Evolutionary conservation across 2,329 filamentous ascomycete genomes (phyloP).

Genomic region (Exophiala alcalophila): DNA sequence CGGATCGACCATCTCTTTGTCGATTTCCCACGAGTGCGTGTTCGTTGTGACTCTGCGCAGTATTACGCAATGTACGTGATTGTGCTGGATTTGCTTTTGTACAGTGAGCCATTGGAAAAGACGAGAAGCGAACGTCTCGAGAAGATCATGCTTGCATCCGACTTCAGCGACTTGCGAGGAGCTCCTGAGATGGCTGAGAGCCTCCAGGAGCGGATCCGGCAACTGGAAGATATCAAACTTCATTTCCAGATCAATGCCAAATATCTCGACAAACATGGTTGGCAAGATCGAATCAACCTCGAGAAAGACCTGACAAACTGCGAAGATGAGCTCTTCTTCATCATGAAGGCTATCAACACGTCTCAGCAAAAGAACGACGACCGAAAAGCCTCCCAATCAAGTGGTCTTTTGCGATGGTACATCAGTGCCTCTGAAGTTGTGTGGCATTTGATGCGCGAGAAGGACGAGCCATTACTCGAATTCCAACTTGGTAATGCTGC

Average conservation of each 20-base stretch:
- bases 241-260: slow-evolving; percentile 92
- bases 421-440: slow-evolving; percentile 94
- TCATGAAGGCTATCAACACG: slow-evolving; percentile 99
- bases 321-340: slow-evolving; percentile 97
- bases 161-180: slow-evolving; percentile 94
- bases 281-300: slow-evolving; percentile 84
- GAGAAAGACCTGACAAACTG: slow-evolving; percentile 85
- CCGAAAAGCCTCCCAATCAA: slow-evolving; percentile 64
- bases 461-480: slow-evolving; percentile 83
- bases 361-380: slow-evolving; percentile 85
- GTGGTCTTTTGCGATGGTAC: slow-evolving; percentile 82
- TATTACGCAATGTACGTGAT: slow-evolving; percentile 99
- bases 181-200: slow-evolving; percentile 89
- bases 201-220: slow-evolving; percentile 86
- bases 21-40: slow-evolving; percentile 88
- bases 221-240: slow-evolving; percentile 92
- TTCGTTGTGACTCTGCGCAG: slow-evolving; percentile 94
- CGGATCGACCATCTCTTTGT: slow-evolving; percentile 97
- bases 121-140: slow-evolving; percentile 92
- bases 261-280: slow-evolving; percentile 81
- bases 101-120: slow-evolving; percentile 94
- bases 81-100: slow-evolving; percentile 89
- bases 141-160: slow-evolving; percentile 97
- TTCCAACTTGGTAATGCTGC: slow-evolving; percentile 87
- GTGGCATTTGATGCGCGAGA: slow-evolving; percentile 90